Conservation (phyloP, 2,329 filamentous ascomycete species). For the Aaosphaeria arxii region DNA sequence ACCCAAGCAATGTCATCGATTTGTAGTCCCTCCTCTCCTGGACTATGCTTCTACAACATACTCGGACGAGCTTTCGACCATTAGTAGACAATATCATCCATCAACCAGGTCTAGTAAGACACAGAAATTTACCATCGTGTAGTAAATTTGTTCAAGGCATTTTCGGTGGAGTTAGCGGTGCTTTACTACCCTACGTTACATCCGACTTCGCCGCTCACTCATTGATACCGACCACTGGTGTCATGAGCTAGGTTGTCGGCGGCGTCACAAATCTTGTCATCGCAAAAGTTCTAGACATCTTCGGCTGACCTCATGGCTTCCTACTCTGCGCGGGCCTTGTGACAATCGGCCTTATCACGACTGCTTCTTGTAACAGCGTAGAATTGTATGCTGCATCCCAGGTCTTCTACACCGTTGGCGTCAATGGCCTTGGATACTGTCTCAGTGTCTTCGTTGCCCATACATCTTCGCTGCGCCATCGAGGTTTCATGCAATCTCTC, state of each 20-base stretch:
- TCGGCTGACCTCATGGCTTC: conserved; percentile 36
- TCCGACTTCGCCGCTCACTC: conserved; percentile 31
- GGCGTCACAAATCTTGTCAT: conserved; percentile 35
- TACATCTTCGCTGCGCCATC: conserved; percentile 61
- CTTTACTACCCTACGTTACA: conserved; percentile 35
- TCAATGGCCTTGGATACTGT: conserved; percentile 56
- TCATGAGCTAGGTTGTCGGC: conserved; percentile 30
- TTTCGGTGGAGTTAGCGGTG: conserved; percentile 37
- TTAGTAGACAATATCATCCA: too few species aligned
- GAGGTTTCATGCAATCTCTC: conserved; percentile 59
- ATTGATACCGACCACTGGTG: conserved; percentile 28
- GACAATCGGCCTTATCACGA: conserved; percentile 54
- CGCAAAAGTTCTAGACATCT: conserved; percentile 40
- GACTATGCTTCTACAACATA: too few species aligned
- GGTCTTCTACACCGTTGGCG: conserved; percentile 64
- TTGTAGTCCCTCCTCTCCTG: too few species aligned
- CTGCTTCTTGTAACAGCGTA: conserved; percentile 60
- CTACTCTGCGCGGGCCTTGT: conserved; percentile 16
- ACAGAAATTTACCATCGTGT: too few species aligned
- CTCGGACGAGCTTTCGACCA: too few species aligned
- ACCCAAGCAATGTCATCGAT: too few species aligned
- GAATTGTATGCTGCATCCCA: conserved; percentile 60
- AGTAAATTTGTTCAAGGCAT: conserved; percentile 47
- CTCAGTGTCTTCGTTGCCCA: conserved; percentile 66
- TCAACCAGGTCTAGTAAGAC: too few species aligned